These are phyloP conservation scores for Onygenales sp. DNA, from an alignment of 2,329 filamentous ascomycete species.

Conservation along the genomic window DNA sequence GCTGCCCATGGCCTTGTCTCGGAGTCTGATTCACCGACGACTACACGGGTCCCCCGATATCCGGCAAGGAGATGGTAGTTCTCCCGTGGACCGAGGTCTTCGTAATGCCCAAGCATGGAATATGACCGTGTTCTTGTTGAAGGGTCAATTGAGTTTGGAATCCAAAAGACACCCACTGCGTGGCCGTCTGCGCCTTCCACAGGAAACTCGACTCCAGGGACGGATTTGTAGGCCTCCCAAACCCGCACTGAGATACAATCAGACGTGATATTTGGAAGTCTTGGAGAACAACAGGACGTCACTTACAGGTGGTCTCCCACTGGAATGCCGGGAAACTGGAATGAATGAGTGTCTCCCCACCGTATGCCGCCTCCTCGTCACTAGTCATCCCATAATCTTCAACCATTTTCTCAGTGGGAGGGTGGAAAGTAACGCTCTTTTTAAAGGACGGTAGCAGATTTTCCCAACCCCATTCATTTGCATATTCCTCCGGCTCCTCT, in stretches of 20 bases:
- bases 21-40: constrained; percentile 5
- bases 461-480: constrained; percentile 6
- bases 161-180: background rate
- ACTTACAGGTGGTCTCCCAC: background rate
- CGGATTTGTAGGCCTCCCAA: background rate
- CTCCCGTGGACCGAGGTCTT: background rate
- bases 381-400: background rate
- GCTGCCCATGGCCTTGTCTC: background rate
- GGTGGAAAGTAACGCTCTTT: background rate
- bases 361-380: background rate
- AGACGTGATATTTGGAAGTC: background rate
- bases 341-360: background rate
- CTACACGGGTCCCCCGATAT: constrained; percentile 8
- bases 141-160: background rate
- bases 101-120: background rate
- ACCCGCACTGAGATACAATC: background rate
- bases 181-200: background rate
- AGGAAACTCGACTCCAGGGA: background rate
- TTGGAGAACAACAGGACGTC: background rate
- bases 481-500: constrained; percentile 17
- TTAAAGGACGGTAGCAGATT: background rate
- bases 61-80: constrained; percentile 6
- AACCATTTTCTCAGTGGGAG: background rate
- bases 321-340: background rate
- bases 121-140: background rate